Conservation (phyloP, 169 alveolate species). For the Babesia caballi region DNA sequence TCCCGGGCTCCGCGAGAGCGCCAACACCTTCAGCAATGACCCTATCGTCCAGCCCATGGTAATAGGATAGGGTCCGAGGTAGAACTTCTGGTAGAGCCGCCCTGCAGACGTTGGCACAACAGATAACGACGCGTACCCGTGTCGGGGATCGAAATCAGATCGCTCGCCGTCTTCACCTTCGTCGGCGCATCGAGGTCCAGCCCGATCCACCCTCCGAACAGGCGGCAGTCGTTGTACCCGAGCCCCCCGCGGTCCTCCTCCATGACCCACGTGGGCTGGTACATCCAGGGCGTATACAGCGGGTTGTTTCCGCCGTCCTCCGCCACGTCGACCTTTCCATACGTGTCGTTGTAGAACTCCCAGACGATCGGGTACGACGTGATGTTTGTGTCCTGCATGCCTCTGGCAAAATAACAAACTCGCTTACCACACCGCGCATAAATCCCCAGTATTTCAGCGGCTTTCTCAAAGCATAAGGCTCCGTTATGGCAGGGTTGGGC, state of each 20-base stretch:
- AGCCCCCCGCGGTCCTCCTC: constrained; percentile 68
- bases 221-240: constrained; percentile 68
- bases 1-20: constrained; percentile 79
- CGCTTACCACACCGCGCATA: constrained; percentile 70
- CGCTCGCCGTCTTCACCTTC: constrained; percentile 53
- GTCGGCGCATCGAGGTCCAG: constrained; percentile 54
- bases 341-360: constrained; percentile 51
- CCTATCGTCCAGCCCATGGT: constrained; percentile 84
- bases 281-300: constrained; percentile 60
- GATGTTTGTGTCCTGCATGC: constrained; percentile 59
- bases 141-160: constrained; percentile 28
- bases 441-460: constrained; percentile 80
- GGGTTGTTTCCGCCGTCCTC: constrained; percentile 62
- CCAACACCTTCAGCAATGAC: constrained; percentile 72
- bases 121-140: not conserved
- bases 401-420: constrained; percentile 8
- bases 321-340: constrained; percentile 18
- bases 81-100: constrained; percentile 77
- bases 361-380: constrained; percentile 57
- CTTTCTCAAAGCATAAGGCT: constrained; percentile 66
- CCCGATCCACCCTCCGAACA: constrained; percentile 72
- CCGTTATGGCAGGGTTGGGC: constrained; percentile 21
- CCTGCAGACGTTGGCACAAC: constrained; percentile 55
- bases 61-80: constrained; percentile 79
- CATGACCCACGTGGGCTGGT: constrained; percentile 66